Evolutionary conservation across 495 filamentous ascomycete species (phyloP), one percentile per base, ranked within the genome.

Genomic region (Hypoxylon fragiforme): DNA sequence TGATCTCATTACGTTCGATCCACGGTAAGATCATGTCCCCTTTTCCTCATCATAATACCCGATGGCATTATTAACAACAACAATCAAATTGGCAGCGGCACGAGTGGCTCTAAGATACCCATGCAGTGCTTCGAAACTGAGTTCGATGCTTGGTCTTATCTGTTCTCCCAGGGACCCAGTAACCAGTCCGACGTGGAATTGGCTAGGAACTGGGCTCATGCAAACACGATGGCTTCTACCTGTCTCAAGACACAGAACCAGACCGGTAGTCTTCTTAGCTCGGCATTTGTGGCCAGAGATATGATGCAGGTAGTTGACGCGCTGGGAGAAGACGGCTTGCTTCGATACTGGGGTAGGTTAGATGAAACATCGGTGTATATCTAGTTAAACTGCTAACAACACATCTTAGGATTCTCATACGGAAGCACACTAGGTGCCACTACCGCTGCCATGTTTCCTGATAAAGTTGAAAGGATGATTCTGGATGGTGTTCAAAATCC

Each of bases 331-430:
- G 71, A 78, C 48, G 75, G 77, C 1, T 7, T 78, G 48, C 34
- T 80, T 14, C 57, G 72, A 40, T 79, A 70, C 46, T 79, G 70
- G 73, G 76, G 77, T 74, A 21, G 64, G 69, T 47, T n/a, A 3
- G 9, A 15, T 13, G 6, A 2, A 5, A 14, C 13, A 18, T 37
- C 8, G 34, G 8, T 3, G 4, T 18, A n/a, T 15, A 4, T 18
- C 2, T 16, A 9, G 4, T 15, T 11, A 19, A 9, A 9, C 4
- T 4, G 36, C 39, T 47, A 5, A 64, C 60, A 13, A 41, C 0
- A 18, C 28, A 26, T 20, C 11, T 3, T 12, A 70, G 72, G 75
- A 2, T 63, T 72, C 36, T 76, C 73, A 4, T 78, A 78, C 37
- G 73, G 75, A 8, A 77, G 74, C 0, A 66, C 64, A 1, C 54